These are phyloP conservation scores for Ophiobolus disseminans DNA, from an alignment of 2,329 filamentous ascomycete genomes.

Conservation along the genomic window DNA sequence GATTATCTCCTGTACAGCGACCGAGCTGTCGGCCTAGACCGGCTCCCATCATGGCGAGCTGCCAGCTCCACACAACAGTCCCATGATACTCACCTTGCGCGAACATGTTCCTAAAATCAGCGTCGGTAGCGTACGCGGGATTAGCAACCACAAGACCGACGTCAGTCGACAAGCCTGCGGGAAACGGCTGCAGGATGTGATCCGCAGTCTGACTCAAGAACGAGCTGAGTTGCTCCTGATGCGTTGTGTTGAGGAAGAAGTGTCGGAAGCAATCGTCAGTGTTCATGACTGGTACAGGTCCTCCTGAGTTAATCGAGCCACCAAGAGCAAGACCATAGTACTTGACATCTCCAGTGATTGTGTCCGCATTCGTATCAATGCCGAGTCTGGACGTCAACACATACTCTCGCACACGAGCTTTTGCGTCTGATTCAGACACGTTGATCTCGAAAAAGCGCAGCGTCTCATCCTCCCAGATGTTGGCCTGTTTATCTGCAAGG, in stretches of 20 bases:
- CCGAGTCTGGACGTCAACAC: slow-evolving; percentile 52
- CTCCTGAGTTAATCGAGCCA: slow-evolving; percentile 53
- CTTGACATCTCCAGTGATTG: slow-evolving; percentile 54
- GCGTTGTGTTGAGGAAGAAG: slow-evolving; percentile 67
- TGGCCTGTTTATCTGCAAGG: slow-evolving; percentile 57
- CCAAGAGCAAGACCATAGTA: slow-evolving; percentile 67
- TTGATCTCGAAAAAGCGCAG: slow-evolving; percentile 63
- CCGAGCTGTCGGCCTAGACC: slow-evolving; percentile 65
- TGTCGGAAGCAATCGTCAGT: slow-evolving; percentile 70
- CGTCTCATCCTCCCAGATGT: slow-evolving; percentile 68
- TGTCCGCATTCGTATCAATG: slow-evolving; percentile 54
- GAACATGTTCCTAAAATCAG: slow-evolving; percentile 56
- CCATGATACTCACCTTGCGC: slow-evolving; percentile 68
- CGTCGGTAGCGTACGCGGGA: slow-evolving; percentile 62
- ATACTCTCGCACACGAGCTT: slow-evolving; percentile 58
- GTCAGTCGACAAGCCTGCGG: slow-evolving; percentile 63
- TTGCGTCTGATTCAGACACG: slow-evolving; percentile 55
- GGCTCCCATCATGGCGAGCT: slow-evolving; percentile 68
- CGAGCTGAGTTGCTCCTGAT: slow-evolving; percentile 62
- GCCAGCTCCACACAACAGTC: slow-evolving; percentile 71
- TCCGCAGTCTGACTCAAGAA: slow-evolving; percentile 66
- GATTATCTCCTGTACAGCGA: slow-evolving; percentile 52
- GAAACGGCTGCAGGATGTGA: slow-evolving; percentile 65
- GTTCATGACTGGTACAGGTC: slow-evolving; percentile 64
- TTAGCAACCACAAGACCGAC: slow-evolving; percentile 68